Percentiles rank a stretch among this genome's conserved stretches.
These are phyloP conservation scores for Penicillium antarcticum DNA, from an alignment of 495 filamentous ascomycete species.

Conservation along the genomic window DNA sequence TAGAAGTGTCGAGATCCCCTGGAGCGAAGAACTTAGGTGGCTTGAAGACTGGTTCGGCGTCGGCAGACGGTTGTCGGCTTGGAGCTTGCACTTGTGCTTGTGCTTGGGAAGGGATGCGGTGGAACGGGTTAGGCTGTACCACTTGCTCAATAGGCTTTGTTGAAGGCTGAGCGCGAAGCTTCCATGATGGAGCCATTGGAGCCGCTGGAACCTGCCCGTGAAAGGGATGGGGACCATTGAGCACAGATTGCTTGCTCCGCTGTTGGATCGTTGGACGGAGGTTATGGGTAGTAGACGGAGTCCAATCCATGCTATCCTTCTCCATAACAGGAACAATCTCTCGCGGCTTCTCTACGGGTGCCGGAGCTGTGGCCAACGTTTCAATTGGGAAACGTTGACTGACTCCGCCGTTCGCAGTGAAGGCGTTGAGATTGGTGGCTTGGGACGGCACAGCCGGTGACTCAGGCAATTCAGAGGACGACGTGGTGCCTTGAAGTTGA, in stretches of 20 bases:
- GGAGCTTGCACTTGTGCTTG: conserved; percentile 12
- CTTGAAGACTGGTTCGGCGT: conserved; percentile 37
- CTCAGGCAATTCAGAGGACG: conserved; percentile 16
- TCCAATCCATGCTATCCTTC: conserved; percentile 76
- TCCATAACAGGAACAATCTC: conserved; percentile 36
- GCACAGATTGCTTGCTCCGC: conserved; percentile 29
- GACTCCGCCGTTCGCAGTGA: conserved; percentile 17
- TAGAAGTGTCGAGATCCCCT: conserved; percentile 39
- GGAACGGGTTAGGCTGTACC: conserved; percentile 38
- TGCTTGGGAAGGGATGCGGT: conserved; percentile 23
- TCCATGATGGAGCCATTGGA: conserved; percentile 61
- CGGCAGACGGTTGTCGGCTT: conserved; percentile 17
- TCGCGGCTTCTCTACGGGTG: conserved; percentile 21
- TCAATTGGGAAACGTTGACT: conserved; percentile 39
- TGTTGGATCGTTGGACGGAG: conserved; percentile 38
- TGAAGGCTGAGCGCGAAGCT: conserved; percentile 55
- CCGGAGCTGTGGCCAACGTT: conserved; percentile 30
- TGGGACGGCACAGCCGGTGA: conserved; percentile 1
- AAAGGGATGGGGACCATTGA: conserved; percentile 53
- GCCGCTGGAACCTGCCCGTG: conserved; percentile 61
- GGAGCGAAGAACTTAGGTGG: conserved; percentile 50
- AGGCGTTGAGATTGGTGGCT: conserved; percentile 13
- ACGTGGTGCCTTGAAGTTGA: conserved; percentile 24
- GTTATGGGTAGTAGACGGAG: conserved; percentile 56
- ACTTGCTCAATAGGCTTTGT: conserved; percentile 32